Percentiles rank a stretch among this genome's conserved stretches.
These are phyloP conservation scores for Whalleya microplaca DNA, from an alignment of 2,329 filamentous ascomycete species.

Conservation along the genomic window DNA sequence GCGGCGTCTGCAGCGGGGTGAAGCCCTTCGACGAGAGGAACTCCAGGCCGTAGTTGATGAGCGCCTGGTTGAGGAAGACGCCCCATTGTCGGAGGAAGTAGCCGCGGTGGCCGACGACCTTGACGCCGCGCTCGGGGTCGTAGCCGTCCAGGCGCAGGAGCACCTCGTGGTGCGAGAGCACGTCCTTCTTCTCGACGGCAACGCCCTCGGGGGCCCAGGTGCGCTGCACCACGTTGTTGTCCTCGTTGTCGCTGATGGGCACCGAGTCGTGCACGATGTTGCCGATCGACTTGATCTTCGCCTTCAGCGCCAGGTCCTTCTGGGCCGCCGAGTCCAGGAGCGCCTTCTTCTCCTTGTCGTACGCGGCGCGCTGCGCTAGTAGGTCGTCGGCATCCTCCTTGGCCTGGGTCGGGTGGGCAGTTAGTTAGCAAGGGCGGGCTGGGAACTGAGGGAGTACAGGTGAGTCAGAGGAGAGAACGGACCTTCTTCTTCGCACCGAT, in stretches of 20 bases:
- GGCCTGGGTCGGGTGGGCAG: constrained; percentile 50
- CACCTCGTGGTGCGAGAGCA: constrained; percentile 93
- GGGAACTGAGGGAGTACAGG: constrained; percentile 7
- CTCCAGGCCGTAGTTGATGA: constrained; percentile 93
- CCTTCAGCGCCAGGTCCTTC: constrained; percentile 75
- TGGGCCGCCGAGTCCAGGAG: constrained; percentile 73
- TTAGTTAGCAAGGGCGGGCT: background rate
- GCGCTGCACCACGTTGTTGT: constrained; percentile 77
- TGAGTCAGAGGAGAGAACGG: constrained; percentile 28
- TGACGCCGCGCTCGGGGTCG: constrained; percentile 89
- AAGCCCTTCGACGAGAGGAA: constrained; percentile 84
- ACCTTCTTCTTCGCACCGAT: constrained; percentile 92
- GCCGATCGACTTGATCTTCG: constrained; percentile 82
- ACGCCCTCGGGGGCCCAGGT: constrained; percentile 81
- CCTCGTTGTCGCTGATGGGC: constrained; percentile 49
- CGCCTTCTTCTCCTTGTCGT: constrained; percentile 82
- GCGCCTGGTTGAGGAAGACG: constrained; percentile 86
- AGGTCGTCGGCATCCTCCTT: constrained; percentile 87
- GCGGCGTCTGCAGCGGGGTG: constrained; percentile 81
- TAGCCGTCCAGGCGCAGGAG: constrained; percentile 86
- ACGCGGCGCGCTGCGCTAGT: constrained; percentile 73
- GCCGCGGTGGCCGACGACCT: constrained; percentile 91
- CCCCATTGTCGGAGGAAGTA: constrained; percentile 93
- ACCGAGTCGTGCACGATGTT: constrained; percentile 85
- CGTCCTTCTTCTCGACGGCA: constrained; percentile 72